phyloP scores from a whole-genome alignment of 2,329 filamentous ascomycete genomes.

The Penicillium sp. region DNA sequence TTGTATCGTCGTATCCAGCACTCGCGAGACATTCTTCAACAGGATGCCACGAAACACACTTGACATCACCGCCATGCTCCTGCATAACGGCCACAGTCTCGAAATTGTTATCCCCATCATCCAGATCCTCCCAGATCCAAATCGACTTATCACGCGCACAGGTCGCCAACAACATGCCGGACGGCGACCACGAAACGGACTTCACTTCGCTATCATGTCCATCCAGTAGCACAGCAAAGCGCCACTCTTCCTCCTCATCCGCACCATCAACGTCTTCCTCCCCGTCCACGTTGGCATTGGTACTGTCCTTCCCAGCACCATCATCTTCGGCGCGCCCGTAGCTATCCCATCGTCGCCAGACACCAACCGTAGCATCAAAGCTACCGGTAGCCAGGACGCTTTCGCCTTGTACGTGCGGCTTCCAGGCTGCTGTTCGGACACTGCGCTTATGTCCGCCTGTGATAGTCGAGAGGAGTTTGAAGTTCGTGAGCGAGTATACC shows the following conservation, averaged over 20 bases:
- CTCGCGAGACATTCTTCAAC: conserved; percentile 77
- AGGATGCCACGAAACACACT: conserved; percentile 89
- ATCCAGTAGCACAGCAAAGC: conserved; percentile 87
- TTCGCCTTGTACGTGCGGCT: conserved; percentile 66
- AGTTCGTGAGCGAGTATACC: conserved; percentile 81
- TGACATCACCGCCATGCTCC: conserved; percentile 94
- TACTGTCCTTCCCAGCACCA: conserved; percentile 16
- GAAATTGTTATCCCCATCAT: conserved; percentile 85
- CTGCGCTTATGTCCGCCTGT: conserved; percentile 88
- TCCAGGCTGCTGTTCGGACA: conserved; percentile 85
- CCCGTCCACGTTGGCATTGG: conserved; percentile 31
- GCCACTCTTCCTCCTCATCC: conserved; percentile 79
- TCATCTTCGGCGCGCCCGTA: conserved; percentile 27
- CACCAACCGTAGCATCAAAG: conserved; percentile 88
- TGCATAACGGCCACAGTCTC: conserved; percentile 94
- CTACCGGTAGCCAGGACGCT: conserved; percentile 86
- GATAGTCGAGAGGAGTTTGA: conserved; percentile 75
- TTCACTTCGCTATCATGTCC: conserved; percentile 97
- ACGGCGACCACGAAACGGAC: conserved; percentile 61
- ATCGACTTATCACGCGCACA: conserved; percentile 91
- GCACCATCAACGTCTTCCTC: conserved; percentile 46
- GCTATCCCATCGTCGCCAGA: conserved; percentile 69
- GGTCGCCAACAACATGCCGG: conserved; percentile 81
- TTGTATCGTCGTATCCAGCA: conserved; percentile 91
- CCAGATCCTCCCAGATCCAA: conserved; percentile 97